Evolutionary conservation across 768 basidiomycete genomes (phyloP), one percentile per base, ranked within the genome.

Genomic region (Leccinum subtestaceum): DNA sequence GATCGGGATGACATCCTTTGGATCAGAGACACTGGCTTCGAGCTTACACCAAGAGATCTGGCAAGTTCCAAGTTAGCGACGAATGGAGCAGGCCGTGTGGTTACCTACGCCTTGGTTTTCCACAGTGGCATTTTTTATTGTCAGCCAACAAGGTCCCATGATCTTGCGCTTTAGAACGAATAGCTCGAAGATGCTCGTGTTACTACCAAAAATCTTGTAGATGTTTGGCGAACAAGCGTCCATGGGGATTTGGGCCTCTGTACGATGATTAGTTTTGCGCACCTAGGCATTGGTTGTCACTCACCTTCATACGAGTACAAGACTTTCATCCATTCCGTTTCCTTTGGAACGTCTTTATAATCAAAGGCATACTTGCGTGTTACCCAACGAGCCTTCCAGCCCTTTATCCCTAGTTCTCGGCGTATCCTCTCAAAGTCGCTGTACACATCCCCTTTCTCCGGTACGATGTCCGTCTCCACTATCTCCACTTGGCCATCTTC

Each of bases 101-200:
- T 13, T 13, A 73, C 88, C 55, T 71, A 97, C 95, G 2, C 90
- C 91, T 73, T 91, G 88, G 65, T 86, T 75, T 52, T 90, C 91
- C 17, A 95, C 76, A 23, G 80, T 74, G 1, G 89, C 88, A 49
- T 88, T 82, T 74, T 89, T 88, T 61, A 99, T 82, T 57, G 88
- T 81, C 48, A 99, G 77, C 97, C 97, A 99, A 70, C 97, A 98
- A 0, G 97, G 95, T 1, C 97, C 97, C 95, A 98, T 98, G 58
- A 98, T 97, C 76, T 95, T 97, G 32, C 95, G 86, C 73, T 98
- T 98, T 49, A 98, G 65, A 2, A 95, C 95, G 19, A 99, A 83
- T 10, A 93, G 77, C 71, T 98, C 97, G 65, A 99, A 99, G 0
- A 96, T 89, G 54, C 78, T 92, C 5, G 95, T 96, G 63, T 86